phyloP scores from a whole-genome alignment of 805 yeast genomes.

The Candida taoyuanica region DNA sequence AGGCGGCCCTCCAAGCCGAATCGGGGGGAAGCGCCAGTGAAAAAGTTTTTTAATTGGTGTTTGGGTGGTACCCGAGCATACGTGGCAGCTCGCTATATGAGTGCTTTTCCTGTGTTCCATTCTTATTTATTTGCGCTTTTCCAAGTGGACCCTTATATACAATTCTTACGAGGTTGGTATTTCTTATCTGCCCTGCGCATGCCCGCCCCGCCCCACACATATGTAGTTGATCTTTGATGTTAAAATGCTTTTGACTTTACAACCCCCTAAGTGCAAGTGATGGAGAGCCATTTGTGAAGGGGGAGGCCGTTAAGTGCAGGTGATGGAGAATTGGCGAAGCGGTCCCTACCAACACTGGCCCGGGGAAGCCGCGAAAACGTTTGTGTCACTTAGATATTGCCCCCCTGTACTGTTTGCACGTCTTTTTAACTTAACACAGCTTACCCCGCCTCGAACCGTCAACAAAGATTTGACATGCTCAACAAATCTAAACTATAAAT shows the following conservation, averaged over 20 bases:
- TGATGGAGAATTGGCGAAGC: conserved; percentile 5
- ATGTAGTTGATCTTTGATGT: too few relatives aligned
- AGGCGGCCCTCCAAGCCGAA: too few relatives aligned
- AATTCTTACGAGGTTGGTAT: too few relatives aligned
- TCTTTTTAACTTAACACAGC: too few relatives aligned
- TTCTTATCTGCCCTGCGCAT: neutral
- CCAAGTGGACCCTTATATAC: neutral
- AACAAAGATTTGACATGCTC: too few relatives aligned
- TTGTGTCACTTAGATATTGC: too few relatives aligned
- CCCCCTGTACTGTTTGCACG: too few relatives aligned
- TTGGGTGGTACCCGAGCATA: neutral
- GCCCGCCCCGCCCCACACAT: too few relatives aligned
- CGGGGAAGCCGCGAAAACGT: too few relatives aligned
- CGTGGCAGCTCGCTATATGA: neutral
- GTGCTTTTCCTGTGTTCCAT: neutral
- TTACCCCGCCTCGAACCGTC: neutral
- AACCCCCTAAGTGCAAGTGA: conserved; percentile 8
- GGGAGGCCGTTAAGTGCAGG: conserved; percentile 16
- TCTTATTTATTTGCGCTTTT: neutral
- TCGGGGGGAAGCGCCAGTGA: too few relatives aligned
- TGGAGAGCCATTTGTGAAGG: conserved; percentile 3
- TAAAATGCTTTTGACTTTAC: neutral
- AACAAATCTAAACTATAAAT: neutral
- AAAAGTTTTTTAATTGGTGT: too few relatives aligned
- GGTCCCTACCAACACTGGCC: too few relatives aligned